A percentile compares a stretch with the other conserved stretches of the same genome.
Evolutionary conservation across 192 early-diverging fungal species (phyloP).

Genomic region (Entomortierella chlamydospora): DNA sequence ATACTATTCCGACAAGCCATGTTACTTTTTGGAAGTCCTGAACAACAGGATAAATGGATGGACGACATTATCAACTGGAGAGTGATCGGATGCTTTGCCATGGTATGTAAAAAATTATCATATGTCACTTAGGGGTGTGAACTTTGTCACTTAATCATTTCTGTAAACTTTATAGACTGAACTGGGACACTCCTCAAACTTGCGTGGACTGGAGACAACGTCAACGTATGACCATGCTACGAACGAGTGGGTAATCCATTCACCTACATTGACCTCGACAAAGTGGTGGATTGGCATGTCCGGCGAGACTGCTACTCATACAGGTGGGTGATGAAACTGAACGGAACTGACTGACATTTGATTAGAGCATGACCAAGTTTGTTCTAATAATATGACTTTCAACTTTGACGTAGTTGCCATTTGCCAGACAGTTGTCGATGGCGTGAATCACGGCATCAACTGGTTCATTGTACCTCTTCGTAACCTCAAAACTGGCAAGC

Average conservation of each 20-base stretch:
- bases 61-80: slow-evolving; percentile 65
- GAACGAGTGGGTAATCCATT: slow-evolving; percentile 71
- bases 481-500: slow-evolving; percentile 59
- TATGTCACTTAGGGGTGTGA: neutral
- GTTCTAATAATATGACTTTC: neutral
- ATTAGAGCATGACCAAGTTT: no score
- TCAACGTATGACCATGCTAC: slow-evolving; percentile 68
- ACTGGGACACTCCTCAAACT: slow-evolving; percentile 68
- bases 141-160: no score
- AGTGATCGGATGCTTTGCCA: slow-evolving; percentile 74
- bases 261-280: slow-evolving; percentile 68
- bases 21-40: slow-evolving; percentile 66
- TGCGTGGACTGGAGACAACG: slow-evolving; percentile 73
- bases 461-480: slow-evolving; percentile 77
- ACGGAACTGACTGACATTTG: neutral
- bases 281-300: slow-evolving; percentile 80
- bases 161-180: slow-evolving; percentile 62
- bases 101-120: slow-evolving; percentile 54
- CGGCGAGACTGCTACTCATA: slow-evolving; percentile 72
- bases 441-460: slow-evolving; percentile 70
- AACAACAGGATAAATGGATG: slow-evolving; percentile 66
- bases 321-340: slow-evolving; percentile 28
- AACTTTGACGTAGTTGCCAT: slow-evolving; percentile 50
- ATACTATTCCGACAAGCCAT: slow-evolving; percentile 67
- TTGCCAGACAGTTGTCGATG: slow-evolving; percentile 69